A percentile compares a stretch with the other conserved stretches of the same genome.
phyloP scores from a whole-genome alignment of 164 flowering plant species.

The Dillenia suffruticosa region DNA sequence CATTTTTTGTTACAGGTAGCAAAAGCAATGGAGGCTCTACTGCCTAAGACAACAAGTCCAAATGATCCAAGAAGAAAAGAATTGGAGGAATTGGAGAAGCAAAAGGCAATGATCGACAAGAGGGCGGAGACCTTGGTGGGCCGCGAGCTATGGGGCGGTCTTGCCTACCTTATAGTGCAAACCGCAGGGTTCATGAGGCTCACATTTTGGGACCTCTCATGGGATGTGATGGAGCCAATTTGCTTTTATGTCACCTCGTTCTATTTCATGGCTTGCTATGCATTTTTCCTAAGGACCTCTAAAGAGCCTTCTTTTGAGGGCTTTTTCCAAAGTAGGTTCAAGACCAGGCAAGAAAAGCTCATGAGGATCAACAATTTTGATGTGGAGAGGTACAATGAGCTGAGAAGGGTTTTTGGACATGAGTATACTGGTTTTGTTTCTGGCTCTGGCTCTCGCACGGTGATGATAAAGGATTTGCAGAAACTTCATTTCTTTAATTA shows the following conservation, averaged over 20 bases:
- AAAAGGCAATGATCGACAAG: constrained; percentile 43
- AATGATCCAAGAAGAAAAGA: constrained; percentile 39
- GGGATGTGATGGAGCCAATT: constrained; percentile 89
- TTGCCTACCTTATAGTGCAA: constrained; percentile 47
- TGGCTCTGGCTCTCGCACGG: no score
- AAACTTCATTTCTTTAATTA: no score
- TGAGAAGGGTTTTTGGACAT: constrained; percentile 12
- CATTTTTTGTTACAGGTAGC: constrained; percentile 46
- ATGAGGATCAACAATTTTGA: constrained; percentile 43
- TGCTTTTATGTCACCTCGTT: constrained; percentile 67
- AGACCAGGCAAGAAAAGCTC: constrained; percentile 43
- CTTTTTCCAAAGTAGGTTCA: constrained; percentile 55
- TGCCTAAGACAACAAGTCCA: constrained; percentile 19
- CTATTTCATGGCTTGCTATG: constrained; percentile 60
- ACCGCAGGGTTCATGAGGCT: constrained; percentile 74
- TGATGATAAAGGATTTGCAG: no score
- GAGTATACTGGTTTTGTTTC: no score
- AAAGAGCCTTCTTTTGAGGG: constrained; percentile 77
- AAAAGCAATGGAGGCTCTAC: constrained; percentile 41
- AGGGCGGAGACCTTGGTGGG: constrained; percentile 42
- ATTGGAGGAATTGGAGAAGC: constrained; percentile 44
- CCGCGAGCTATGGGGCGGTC: constrained; percentile 58
- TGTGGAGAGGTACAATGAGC: constrained; percentile 38
- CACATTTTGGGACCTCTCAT: constrained; percentile 77
- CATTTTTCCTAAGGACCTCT: constrained; percentile 66